Evolutionary conservation across 1,284 basidiomycete genomes (phyloP), one percentile per base, ranked within the genome.

Genomic region (Boletus albobrunnescens): DNA sequence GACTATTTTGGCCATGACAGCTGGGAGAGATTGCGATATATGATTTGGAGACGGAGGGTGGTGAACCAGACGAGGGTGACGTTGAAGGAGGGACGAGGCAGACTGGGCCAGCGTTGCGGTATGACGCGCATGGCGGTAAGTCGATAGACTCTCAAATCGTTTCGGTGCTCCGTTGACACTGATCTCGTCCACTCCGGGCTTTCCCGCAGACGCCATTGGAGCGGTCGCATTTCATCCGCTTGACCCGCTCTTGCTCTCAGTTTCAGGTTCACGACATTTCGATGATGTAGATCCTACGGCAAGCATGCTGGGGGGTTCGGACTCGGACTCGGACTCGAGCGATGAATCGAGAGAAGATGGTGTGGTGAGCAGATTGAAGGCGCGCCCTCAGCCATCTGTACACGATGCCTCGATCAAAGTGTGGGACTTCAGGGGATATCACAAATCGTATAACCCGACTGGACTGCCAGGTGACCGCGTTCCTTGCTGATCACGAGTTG

Each of bases 181-280:
- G 27, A 7, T 3, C 31, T 9, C 12, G 19, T 19, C 35, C 11
- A 27, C 19, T 27, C 38, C 41, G 28, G 9, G 23, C 32, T 28
- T 26, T n/a, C 26, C 22, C 22, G 4, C 45, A 83, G 84, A 88
- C 58, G 72, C 82, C 6, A 60, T 87, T 13, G 80, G 82, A 1
- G 77, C 79, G 3, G 77, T 82, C 0, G 64, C 72, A 0, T 85
- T 88, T 53, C 82, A 87, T 53, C 82, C 85, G 0, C 58, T 73
- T 13, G 67, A 69, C 13, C 64, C 83, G 0, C 36, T 69, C 5
- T 50, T 87, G 7, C 57, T 84, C 14, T 81, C 83, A 0, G 72
- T 73, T 3, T 82, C 83, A 1, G 86, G 85, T 9, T 84, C 85
- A n/a, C 71, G 85, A 24, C 78, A 84, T 59, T 87, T 86, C 49